Conservation (phyloP, 768 basidiomycete species). For the Tulasnella sp. region DNA sequence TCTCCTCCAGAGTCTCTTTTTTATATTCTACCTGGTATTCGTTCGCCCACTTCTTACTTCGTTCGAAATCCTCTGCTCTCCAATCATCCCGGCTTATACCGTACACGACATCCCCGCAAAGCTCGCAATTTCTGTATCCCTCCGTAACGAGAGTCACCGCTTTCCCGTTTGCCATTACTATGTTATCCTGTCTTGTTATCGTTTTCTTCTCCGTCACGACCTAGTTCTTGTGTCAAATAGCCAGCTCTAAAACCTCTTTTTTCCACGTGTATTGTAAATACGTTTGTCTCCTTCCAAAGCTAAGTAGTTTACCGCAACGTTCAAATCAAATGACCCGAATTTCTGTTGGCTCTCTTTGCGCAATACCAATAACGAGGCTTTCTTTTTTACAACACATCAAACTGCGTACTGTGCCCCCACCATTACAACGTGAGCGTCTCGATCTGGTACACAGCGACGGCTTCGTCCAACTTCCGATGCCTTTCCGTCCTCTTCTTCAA, state of each 20-base stretch:
- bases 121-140: background rate
- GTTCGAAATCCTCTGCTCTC: background rate
- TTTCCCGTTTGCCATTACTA: too few relatives aligned
- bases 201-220: too few relatives aligned
- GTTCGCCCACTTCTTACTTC: background rate
- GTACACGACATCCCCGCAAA: background rate
- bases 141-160: too few relatives aligned
- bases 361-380: background rate
- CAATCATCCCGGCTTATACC: background rate
- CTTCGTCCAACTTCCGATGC: background rate
- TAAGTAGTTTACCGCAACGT: too few relatives aligned
- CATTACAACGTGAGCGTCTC: background rate
- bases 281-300: too few relatives aligned
- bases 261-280: too few relatives aligned
- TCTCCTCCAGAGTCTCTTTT: too few relatives aligned
- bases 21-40: background rate
- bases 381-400: background rate
- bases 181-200: too few relatives aligned
- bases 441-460: background rate
- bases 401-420: background rate
- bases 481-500: background rate
- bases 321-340: too few relatives aligned
- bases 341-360: too few relatives aligned
- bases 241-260: too few relatives aligned
- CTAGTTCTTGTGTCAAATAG: too few relatives aligned